Percentiles rank a stretch among this genome's conserved stretches.
These are phyloP conservation scores for Porphyra umbilicalis DNA, from an alignment of 31 red algal species.

Conservation along the genomic window DNA sequence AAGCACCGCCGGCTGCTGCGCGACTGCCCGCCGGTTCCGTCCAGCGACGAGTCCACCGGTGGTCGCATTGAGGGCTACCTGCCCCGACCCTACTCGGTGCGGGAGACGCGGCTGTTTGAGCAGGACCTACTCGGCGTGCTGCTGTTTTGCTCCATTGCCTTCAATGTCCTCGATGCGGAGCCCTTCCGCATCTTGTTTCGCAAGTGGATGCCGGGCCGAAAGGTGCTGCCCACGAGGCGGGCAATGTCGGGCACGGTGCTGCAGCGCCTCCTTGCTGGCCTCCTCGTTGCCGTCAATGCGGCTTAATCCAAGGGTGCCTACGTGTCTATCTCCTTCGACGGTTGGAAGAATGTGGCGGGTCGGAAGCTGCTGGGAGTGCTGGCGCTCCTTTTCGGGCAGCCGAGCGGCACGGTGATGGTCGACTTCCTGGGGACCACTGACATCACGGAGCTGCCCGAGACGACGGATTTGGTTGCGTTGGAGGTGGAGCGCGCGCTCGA, in stretches of 20 bases:
- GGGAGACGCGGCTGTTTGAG: slow-evolving; percentile 24
- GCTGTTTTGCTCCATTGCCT: slow-evolving; percentile 17
- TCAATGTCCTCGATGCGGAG: slow-evolving; percentile 24
- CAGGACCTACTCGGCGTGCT: slow-evolving; percentile 56
- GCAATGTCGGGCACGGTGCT: slow-evolving; percentile 13
- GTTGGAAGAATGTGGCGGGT: too few relatives aligned
- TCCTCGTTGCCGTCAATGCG: too few relatives aligned
- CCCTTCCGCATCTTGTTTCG: slow-evolving; percentile 36
- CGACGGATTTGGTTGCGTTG: too few relatives aligned
- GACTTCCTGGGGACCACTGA: too few relatives aligned
- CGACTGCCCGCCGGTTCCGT: slow-evolving; percentile 29
- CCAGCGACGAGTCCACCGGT: slow-evolving; percentile 28
- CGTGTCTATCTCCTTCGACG: too few relatives aligned
- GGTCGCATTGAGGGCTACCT: slow-evolving; percentile 13
- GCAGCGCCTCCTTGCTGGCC: too few relatives aligned
- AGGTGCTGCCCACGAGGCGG: slow-evolving; percentile 39
- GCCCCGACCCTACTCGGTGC: slow-evolving; percentile 29
- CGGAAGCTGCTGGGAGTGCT: too few relatives aligned
- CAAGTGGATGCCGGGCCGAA: slow-evolving; percentile 29
- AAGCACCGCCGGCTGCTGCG: slow-evolving; percentile 37
- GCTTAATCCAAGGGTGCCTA: too few relatives aligned
- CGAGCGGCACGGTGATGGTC: too few relatives aligned
- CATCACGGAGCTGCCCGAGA: too few relatives aligned
- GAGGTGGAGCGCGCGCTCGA: too few relatives aligned
- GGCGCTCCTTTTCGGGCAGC: too few relatives aligned